Base-by-base conservation (phyloP, 192 early-diverging fungal species). In the Phycomyces blakesleeanus region DNA sequence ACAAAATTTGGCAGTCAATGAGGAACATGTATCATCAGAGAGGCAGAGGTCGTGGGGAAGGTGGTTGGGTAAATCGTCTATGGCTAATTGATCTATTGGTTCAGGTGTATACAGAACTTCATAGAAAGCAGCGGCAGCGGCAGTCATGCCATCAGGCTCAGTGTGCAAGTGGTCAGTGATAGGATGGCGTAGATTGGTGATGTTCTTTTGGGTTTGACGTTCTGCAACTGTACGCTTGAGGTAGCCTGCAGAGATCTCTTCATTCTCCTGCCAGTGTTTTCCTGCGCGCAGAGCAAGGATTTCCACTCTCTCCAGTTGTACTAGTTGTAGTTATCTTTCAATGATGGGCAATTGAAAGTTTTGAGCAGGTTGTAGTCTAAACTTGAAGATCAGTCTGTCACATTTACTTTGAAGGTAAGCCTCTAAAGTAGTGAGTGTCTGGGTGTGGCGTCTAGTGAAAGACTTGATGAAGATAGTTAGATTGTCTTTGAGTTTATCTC, bases 181-280 rank as follows among this genome's bases (percentile, higher is more conserved):
- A 10, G 38, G 55, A 39, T 57, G 27, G 37, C 20, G 37, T 38
- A 57, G 18, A 26, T 39, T 39, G 18, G 57, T 14, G n/a, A 58
- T 57, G 34, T 57, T 37, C 12, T 34, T 27, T 9, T 21, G 34
- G 18, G 16, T 39, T 6, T 38, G 12, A 6, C 57, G 18, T 20
- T 20, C 16, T 25, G 37, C 57, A 20, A 58, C 37, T 14, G 57
- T 58, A 10, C n/a, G 0, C 39, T 58, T 58, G 14, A 58, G 22
- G 37, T 58, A 58, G 14, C 57, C 37, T 20, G 57, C 57, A 22
- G 40, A 59, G 18, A 26, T 12, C 22, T 59, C 57, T n/a, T 39
- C 57, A 24, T 59, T 59, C 21, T 59, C 57, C 41, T 39, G n/a
- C 57, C 57, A 59, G 12, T 39, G 57, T 44, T 41, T 59, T 21